Evolutionary conservation across 805 yeast genomes (phyloP), one percentile per base, ranked within the genome.

Genomic region (Nakazawaea anatomiae): DNA sequence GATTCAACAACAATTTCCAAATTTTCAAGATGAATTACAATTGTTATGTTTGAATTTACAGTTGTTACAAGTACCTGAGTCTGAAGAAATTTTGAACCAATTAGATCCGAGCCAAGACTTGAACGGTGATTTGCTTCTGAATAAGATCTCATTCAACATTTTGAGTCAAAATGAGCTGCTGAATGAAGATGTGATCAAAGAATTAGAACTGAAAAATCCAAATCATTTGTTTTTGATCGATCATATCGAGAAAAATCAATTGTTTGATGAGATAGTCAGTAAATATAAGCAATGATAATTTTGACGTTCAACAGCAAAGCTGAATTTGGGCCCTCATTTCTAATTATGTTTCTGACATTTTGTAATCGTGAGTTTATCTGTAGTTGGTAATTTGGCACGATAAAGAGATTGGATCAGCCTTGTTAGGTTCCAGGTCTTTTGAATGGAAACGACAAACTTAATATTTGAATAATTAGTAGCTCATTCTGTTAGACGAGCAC

Each of bases 11-110:
- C 76, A 80, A 35, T 72, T 75, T 45, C 64, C 70, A 35, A 67
- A 75, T 30, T 71, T 74, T 61, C 77, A 78, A 58, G 70, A 79
- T 14, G 75, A 86, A 57, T 60, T 79, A 36, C 83, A 86, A 39
- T 79, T 89, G 60, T 76, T 89, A 42, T 85, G 83, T 9, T 74
- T 90, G 53, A 89, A 91, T 55, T 69, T 91, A 59, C 89, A 88
- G 69, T 77, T 89, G 64, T 80, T 83, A 47, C 87, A 91, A 61
- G 72, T 80, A 51, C 92, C 91, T 2, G 97, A 92, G 68, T 91
- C 96, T 8, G 77, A 78, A 53, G 88, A 87, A 55, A 72, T 83
- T 38, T 69, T 86, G 10, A 69, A 68, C 32, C 69, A 75, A 47
- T 67, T 75, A 54, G 69, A 69, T 5, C 56, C 55, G 14, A 28